A percentile compares a stretch with the other conserved stretches of the same genome.
These are phyloP conservation scores for Euphorbia peplus DNA, from an alignment of 345 rosid species.

Conservation along the genomic window DNA sequence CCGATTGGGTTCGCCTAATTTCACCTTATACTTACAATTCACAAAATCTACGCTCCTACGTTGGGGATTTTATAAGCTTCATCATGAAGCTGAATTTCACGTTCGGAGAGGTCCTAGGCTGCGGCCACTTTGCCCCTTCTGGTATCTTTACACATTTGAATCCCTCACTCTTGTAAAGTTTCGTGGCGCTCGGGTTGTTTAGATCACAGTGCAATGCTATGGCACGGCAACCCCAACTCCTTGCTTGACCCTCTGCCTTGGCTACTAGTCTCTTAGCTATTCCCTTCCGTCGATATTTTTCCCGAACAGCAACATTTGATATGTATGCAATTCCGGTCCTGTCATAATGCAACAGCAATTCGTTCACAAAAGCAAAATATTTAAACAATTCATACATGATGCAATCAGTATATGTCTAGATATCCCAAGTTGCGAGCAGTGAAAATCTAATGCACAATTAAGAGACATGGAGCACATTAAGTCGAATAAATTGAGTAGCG, in stretches of 20 bases:
- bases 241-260: conserved; percentile 81
- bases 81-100: conserved; percentile 75
- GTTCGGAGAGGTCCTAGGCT: conserved; percentile 65
- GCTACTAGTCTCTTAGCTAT: conserved; percentile 75
- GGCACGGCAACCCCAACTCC: conserved; percentile 83
- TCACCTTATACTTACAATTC: background rate
- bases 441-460: background rate
- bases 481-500: background rate
- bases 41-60: conserved; percentile 10
- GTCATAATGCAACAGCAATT: conserved; percentile 1
- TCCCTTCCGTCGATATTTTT: conserved; percentile 71
- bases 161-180: conserved; percentile 73
- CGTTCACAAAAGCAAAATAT: background rate
- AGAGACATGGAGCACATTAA: background rate
- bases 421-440: background rate
- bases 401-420: background rate
- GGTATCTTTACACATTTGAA: conserved; percentile 70
- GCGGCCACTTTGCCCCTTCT: conserved; percentile 81
- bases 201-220: conserved; percentile 80
- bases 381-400: background rate
- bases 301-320: conserved; percentile 88
- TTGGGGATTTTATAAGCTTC: conserved; percentile 63
- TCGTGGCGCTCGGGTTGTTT: conserved; percentile 64
- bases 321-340: conserved; percentile 92
- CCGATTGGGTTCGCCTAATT: conserved; percentile 12